A percentile compares a stretch with the other conserved stretches of the same genome.
phyloP scores from a whole-genome alignment of 176 grass and related monocot species.

The Eragrostis nindensis region DNA sequence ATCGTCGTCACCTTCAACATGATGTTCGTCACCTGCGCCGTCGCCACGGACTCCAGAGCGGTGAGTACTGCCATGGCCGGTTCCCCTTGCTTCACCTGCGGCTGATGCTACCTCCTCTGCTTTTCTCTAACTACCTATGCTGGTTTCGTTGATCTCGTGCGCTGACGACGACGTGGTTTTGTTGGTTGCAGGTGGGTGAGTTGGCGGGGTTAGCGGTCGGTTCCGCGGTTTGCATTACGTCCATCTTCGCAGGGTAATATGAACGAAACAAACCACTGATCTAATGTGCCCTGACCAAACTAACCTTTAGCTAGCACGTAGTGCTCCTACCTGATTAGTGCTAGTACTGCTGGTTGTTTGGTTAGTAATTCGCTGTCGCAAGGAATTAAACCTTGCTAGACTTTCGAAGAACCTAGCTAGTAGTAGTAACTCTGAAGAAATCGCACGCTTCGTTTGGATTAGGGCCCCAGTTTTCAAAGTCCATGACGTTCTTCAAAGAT shows the following conservation, averaged over 20 bases:
- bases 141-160: neutral
- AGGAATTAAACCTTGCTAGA: constrained; percentile 20
- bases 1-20: constrained; percentile 92
- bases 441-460: neutral
- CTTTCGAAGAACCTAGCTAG: neutral
- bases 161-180: neutral
- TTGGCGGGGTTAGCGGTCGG: constrained; percentile 99
- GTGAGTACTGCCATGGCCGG: constrained; percentile 26
- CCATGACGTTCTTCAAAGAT: constrained; percentile 6
- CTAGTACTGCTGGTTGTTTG: neutral
- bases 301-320: neutral
- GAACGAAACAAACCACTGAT: constrained; percentile 32
- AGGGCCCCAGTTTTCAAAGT: neutral
- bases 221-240: constrained; percentile 98
- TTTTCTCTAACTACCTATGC: neutral
- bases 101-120: neutral
- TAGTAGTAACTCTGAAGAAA: constrained; percentile 8
- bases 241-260: constrained; percentile 97
- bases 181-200: constrained; percentile 84
- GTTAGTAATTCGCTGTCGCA: neutral
- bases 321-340: neutral
- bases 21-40: constrained; percentile 98
- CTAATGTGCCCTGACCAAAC: neutral
- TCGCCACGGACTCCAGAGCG: constrained; percentile 92
- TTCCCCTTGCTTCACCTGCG: neutral